Evolutionary conservation across 164 flowering plant genomes (phyloP).

Genomic region (Liquidambar formosana): DNA sequence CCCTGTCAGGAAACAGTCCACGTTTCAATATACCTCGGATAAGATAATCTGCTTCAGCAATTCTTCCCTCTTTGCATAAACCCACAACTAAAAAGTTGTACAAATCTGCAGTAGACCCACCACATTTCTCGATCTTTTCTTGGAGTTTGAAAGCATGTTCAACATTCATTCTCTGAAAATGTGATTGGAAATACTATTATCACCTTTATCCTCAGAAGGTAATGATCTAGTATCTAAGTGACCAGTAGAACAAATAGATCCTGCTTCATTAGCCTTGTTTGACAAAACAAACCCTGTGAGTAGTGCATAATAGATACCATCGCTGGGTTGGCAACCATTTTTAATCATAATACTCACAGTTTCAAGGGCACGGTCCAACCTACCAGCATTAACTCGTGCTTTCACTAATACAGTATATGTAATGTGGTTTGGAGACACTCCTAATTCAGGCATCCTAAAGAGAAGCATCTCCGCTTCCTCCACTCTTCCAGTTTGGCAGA

Average conservation of each 20-base stretch:
- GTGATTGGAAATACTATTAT: not conserved
- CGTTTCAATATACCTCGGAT: conserved; percentile 1
- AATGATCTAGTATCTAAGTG: not conserved
- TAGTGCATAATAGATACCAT: conserved; percentile 18
- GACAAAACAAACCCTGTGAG: conserved; percentile 12
- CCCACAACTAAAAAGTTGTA: conserved; percentile 9
- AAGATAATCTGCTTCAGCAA: conserved; percentile 1
- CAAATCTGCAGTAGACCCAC: conserved; percentile 7
- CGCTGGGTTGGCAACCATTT: conserved; percentile 26
- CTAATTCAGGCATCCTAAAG: conserved; percentile 17
- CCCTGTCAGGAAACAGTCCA: conserved; percentile 13
- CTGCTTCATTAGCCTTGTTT: not conserved
- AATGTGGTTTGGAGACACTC: conserved; percentile 17
- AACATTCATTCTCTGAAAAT: conserved; percentile 8
- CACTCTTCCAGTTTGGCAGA: conserved; percentile 27
- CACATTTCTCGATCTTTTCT: conserved; percentile 6
- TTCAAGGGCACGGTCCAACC: conserved; percentile 26
- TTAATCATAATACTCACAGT: conserved; percentile 23
- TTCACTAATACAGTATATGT: conserved; percentile 26
- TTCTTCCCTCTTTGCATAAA: conserved; percentile 10
- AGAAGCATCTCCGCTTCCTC: conserved; percentile 32
- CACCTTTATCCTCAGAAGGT: not conserved
- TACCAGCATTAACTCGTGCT: conserved; percentile 27
- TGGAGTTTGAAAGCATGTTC: conserved; percentile 2
- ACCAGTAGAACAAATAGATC: not conserved